phyloP scores from a whole-genome alignment of 495 filamentous ascomycete genomes.

The Penicillium cosmopolitanum region DNA sequence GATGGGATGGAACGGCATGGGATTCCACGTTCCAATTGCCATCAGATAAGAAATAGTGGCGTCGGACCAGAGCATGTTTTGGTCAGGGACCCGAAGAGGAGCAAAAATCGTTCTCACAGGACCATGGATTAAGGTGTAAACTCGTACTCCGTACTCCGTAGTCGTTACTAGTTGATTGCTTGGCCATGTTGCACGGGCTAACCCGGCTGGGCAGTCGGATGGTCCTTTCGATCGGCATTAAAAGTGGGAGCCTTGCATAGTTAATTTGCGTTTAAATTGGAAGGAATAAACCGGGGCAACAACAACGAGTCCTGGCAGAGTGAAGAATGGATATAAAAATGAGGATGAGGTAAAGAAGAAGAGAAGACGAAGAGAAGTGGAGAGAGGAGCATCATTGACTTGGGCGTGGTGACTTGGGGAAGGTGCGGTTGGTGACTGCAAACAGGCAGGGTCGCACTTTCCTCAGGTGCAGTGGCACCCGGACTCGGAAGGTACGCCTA shows the following conservation, averaged over 20 bases:
- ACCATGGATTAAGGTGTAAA: neutral
- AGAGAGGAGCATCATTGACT: neutral
- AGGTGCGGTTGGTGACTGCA: neutral
- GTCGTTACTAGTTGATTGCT: too few species aligned
- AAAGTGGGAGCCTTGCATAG: neutral
- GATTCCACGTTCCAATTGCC: neutral
- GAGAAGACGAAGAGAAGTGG: neutral
- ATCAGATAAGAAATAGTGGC: conserved; percentile 17
- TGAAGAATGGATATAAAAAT: neutral
- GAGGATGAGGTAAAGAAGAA: neutral
- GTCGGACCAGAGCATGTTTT: conserved; percentile 1
- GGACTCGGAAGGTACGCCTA: neutral
- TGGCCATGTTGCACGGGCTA: neutral
- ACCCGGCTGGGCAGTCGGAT: neutral
- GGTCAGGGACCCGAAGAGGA: neutral
- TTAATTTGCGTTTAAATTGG: conserved; percentile 2
- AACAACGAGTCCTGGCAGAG: neutral
- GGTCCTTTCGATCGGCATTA: neutral
- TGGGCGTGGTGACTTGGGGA: too few species aligned
- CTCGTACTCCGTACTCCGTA: too few species aligned
- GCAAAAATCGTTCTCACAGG: neutral
- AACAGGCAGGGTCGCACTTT: conserved; percentile 2
- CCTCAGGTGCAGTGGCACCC: neutral
- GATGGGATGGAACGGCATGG: neutral
- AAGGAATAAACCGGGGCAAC: neutral